Evolutionary conservation across 148 eudicot species (phyloP), one percentile per base, ranked within the genome.

Genomic region (Nepenthes mirabilis): DNA sequence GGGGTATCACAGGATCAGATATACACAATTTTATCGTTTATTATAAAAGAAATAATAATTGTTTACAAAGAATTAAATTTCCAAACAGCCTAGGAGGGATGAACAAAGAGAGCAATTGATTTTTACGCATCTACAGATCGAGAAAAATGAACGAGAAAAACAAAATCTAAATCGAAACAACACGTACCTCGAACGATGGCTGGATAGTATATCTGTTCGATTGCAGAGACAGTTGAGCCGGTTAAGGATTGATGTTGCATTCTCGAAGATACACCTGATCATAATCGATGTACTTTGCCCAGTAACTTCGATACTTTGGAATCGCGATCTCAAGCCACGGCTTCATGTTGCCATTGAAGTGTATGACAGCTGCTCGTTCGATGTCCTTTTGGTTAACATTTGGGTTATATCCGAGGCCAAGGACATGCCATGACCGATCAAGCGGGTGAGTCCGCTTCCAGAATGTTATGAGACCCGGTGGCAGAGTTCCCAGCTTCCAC

Each of bases 321-420:
- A 89, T 77, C 54, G 76, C 93, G 59, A 89, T 89, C 76, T 89
- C 96, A 9, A 89, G 90, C 96, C 96, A 89, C 4, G 96, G 96
- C 76, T 89, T 89, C 76, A 89, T 75, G 82, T 89, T 89, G 36
- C 96, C 93, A 68, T 88, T 88, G 66, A 85, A 88, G 67, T 88
- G 93, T 54, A 88, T 59, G 36, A 88, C 96, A 10, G 87, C 83
- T 37, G 85, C 93, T 55, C 68, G 75, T 47, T 83, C 89, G 40
- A 88, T 83, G 6, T 85, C 89, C 75, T 72, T 89, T 57, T 68
- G 68, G 77, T 74, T 71, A 12, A 89, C 78, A 72, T 74, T 81
- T 4, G 93, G 87, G 68, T 89, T 80, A 69, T 85, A 89, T 47
- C 96, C 93, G 45, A 89, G 85, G 37, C 96, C 96, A 35, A 89